Conservation (phyloP, 2,329 filamentous ascomycete species). For the Aureobasidium namibiae region DNA sequence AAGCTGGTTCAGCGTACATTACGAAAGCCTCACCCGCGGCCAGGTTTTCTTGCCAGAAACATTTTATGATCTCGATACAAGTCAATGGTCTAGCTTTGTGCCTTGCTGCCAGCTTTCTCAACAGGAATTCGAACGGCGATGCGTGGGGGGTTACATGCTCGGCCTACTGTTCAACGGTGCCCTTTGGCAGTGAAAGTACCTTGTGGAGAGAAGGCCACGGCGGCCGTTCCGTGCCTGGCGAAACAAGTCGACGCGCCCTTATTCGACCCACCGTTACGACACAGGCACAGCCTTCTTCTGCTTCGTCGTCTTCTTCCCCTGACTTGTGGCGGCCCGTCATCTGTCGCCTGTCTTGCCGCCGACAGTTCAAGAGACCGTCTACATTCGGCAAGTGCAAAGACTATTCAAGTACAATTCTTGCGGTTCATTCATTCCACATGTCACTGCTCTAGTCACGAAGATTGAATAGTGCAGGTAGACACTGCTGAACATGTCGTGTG, state of each 20-base stretch:
- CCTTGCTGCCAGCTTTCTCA: neutral
- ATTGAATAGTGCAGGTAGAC: neutral
- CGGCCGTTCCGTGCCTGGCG: neutral
- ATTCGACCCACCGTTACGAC: slow-evolving; percentile 1
- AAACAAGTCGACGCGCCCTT: neutral
- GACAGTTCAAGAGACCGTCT: neutral
- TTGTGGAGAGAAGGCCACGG: neutral
- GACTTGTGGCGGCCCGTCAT: neutral
- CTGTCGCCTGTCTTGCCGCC: neutral
- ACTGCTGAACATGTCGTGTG: neutral
- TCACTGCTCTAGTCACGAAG: neutral
- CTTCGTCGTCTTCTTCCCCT: neutral
- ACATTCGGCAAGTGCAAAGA: neutral
- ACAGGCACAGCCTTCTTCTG: slow-evolving; percentile 6
- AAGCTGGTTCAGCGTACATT: neutral
- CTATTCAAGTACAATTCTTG: neutral
- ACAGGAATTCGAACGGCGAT: neutral
- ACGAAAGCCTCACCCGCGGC: neutral
- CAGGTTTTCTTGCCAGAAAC: neutral
- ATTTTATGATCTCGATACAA: neutral
- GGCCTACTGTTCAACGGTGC: slow-evolving; percentile 1
- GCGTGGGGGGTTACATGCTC: neutral
- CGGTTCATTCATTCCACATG: neutral
- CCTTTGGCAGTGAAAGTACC: neutral
- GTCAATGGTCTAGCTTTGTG: neutral